A percentile compares a stretch with the other conserved stretches of the same genome.
These are phyloP conservation scores for Geosiphon pyriformis DNA, from an alignment of 192 early-diverging fungal species.

Conservation along the genomic window DNA sequence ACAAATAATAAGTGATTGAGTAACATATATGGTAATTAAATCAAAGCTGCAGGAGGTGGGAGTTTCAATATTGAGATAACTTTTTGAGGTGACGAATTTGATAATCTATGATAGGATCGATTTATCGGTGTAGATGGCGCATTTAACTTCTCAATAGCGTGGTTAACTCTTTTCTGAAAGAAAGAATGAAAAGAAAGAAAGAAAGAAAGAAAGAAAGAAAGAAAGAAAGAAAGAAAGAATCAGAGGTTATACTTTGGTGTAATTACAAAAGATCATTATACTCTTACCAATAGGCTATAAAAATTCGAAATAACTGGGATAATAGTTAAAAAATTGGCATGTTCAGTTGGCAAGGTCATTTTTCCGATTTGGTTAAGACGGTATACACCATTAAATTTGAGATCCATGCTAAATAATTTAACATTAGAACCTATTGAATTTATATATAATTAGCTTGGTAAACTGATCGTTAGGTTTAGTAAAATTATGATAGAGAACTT, in stretches of 20 bases:
- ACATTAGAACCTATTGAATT: constrained; percentile 14
- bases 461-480: constrained; percentile 9
- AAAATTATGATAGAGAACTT: constrained; percentile 18
- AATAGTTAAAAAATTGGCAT: constrained; percentile 18
- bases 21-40: neutral
- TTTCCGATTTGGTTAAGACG: constrained; percentile 14
- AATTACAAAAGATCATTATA: constrained; percentile 17
- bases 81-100: constrained; percentile 20
- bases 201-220: no score
- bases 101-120: constrained; percentile 15
- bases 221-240: constrained; percentile 20
- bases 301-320: constrained; percentile 17
- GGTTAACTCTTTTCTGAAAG: constrained; percentile 10
- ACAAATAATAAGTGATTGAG: constrained; percentile 15
- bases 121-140: constrained; percentile 7
- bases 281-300: constrained; percentile 16
- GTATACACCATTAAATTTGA: constrained; percentile 11
- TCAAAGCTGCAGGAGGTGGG: constrained; percentile 12
- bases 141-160: constrained; percentile 13
- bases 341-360: constrained; percentile 14
- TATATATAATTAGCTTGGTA: constrained; percentile 14
- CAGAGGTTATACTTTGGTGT: constrained; percentile 15
- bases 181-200: no score
- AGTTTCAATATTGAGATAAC: constrained; percentile 15
- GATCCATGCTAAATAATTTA: constrained; percentile 21